A percentile compares a stretch with the other conserved stretches of the same genome.
These are phyloP conservation scores for Centaurea solstitialis DNA, from an alignment of 129 eudicot genomes.

Conservation along the genomic window DNA sequence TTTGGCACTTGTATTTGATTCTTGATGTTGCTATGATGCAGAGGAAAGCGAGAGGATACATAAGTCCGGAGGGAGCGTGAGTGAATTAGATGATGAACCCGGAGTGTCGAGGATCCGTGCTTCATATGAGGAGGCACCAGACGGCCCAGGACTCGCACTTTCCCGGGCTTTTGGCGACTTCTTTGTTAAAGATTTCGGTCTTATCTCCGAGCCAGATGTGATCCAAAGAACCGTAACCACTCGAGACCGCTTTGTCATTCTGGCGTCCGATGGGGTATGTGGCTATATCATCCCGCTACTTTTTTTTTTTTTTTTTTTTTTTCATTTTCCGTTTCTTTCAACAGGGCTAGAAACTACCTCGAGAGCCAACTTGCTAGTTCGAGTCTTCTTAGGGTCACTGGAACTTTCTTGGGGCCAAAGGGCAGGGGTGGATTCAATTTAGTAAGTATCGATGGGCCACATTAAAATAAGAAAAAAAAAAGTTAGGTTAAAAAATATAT, in stretches of 20 bases:
- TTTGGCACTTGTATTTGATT: background rate
- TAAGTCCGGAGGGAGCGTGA: constrained; percentile 65
- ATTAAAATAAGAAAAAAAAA: no score
- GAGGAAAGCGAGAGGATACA: constrained; percentile 81
- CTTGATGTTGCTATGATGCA: constrained; percentile 28
- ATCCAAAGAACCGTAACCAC: constrained; percentile 63
- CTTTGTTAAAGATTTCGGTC: constrained; percentile 78
- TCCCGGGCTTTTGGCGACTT: constrained; percentile 94
- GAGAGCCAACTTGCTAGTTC: background rate
- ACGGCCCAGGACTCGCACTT: constrained; percentile 87
- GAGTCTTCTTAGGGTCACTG: background rate
- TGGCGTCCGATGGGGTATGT: constrained; percentile 98
- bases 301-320: background rate
- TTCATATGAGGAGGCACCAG: constrained; percentile 49
- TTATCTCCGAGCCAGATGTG: constrained; percentile 86
- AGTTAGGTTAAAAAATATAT: no score
- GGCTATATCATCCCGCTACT: background rate
- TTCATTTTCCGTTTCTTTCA: background rate
- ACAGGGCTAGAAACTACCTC: background rate
- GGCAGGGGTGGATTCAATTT: no score
- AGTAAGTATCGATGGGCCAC: no score
- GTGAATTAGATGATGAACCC: constrained; percentile 70
- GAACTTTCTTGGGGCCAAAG: no score
- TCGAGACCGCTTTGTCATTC: constrained; percentile 65
- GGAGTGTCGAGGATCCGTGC: constrained; percentile 82